These are phyloP conservation scores for Trichophaea hybrida DNA, from an alignment of 2,329 filamentous ascomycete species.

Conservation along the genomic window DNA sequence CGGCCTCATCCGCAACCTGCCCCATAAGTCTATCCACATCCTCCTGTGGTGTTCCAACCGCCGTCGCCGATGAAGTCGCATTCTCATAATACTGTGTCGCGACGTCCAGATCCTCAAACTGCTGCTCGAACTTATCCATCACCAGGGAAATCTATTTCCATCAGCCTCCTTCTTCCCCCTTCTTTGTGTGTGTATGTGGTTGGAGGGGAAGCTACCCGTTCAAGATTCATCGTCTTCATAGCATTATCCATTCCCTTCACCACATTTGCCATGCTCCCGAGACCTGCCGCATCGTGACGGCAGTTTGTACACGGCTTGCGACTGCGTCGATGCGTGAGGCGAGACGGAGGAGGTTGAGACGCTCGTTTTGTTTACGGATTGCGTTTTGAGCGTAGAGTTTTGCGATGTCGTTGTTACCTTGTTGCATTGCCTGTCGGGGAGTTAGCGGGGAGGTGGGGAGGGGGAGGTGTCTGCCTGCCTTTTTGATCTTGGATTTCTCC, in stretches of 20 bases:
- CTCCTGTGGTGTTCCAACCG: conserved; percentile 58
- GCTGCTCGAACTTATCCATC: conserved; percentile 51
- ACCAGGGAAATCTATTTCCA: conserved; percentile 44
- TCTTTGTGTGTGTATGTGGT: too few species aligned
- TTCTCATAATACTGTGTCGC: conserved; percentile 59
- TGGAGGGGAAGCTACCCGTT: too few species aligned
- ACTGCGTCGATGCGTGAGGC: conserved; percentile 47
- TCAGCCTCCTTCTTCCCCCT: background rate
- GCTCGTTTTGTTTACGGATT: conserved; percentile 49
- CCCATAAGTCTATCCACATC: conserved; percentile 75
- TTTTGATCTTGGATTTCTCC: conserved; percentile 48
- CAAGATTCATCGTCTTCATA: conserved; percentile 50
- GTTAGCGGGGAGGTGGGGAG: conserved; percentile 1
- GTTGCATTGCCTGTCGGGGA: conserved; percentile 40
- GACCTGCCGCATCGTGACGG: conserved; percentile 48
- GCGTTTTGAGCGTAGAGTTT: conserved; percentile 50
- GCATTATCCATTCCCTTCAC: conserved; percentile 47
- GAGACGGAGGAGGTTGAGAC: conserved; percentile 44
- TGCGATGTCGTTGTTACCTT: conserved; percentile 45
- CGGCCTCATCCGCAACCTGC: conserved; percentile 76
- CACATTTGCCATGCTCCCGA: conserved; percentile 47
- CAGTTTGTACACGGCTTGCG: conserved; percentile 45
- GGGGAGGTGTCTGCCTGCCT: conserved; percentile 30
- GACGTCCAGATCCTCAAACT: conserved; percentile 40
- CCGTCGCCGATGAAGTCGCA: conserved; percentile 66